phyloP scores from a whole-genome alignment of 345 rosid genomes.

The Citrus maxima region DNA sequence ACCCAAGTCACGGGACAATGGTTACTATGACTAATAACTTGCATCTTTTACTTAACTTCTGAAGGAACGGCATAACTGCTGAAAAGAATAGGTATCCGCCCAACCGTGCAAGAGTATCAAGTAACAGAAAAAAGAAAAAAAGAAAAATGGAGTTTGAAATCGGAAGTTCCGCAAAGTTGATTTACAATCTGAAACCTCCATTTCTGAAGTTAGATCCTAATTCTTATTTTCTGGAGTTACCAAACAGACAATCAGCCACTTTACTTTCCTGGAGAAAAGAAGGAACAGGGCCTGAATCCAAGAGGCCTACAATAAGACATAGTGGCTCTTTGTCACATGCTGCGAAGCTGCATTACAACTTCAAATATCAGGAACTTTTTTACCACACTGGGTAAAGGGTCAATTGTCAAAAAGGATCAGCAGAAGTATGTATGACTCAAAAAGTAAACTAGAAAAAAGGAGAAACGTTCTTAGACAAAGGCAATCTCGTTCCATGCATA shows the following conservation, averaged over 20 bases:
- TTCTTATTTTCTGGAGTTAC: background rate
- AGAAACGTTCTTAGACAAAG: background rate
- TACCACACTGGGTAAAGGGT: background rate
- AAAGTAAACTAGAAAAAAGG: background rate
- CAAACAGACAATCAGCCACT: background rate
- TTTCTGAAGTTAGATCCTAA: background rate
- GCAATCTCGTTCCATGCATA: background rate
- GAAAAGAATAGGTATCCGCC: background rate
- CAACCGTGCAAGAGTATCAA: background rate
- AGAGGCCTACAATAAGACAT: background rate
- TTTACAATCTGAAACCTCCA: background rate
- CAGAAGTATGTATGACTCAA: background rate
- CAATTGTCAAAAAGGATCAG: background rate
- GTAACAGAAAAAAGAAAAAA: background rate
- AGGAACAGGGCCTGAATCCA: too few species aligned
- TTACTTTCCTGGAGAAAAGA: background rate
- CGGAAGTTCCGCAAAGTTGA: background rate
- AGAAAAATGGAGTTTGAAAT: background rate
- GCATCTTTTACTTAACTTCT: background rate
- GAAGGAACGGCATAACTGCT: background rate
- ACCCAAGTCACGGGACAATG: background rate
- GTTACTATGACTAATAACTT: background rate
- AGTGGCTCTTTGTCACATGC: background rate
- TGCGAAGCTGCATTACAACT: background rate
- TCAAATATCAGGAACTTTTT: background rate